Evolutionary conservation across 208 protist species (phyloP), one percentile per base, ranked within the genome.

Genomic region (Lotmaria passim): DNA sequence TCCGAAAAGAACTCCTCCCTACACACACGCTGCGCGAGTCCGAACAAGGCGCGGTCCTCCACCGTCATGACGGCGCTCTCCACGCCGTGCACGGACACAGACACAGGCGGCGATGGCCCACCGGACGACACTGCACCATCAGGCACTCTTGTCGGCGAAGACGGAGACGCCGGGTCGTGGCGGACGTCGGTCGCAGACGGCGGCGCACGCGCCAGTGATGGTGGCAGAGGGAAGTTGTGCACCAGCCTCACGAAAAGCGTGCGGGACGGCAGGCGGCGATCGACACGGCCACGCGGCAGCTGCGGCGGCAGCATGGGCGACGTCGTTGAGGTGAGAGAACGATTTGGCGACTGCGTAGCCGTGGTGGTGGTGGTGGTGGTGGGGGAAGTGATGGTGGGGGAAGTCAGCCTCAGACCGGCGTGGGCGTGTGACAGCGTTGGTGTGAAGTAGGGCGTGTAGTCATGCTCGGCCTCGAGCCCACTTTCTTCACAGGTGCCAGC

Each of bases 1-100:
- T 85, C 71, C 12, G 71, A 78, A 57, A 83, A 86, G 56, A 78
- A 86, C 4, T 78, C 72, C 43, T 69, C 51, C 8, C 41, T 62
- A 39, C 81, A 63, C 24, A 82, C 64, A 11, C 24, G 51, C 47
- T 64, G 50, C 10, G 67, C 60, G 7, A 78, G 19, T 3, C 39
- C 47, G 28, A 79, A 79, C 33, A 62, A 34, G 3, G 43, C 52
- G 8, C 28, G 53, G 12, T 70, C 62, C 56, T 52, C 53, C 8
- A 44, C 38, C n/a, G 23, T 60, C 23, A 30, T 39, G 19, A 51
- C 28, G 12, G 47, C 0, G 24, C 5, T 21, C 8, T 38, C 43
- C 7, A 55, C 2, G 50, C 50, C 28, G 28, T 55, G 50, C 7
- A 36, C 28, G 23, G 14, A 28, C n/a, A n/a, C n/a, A n/a, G n/a